Evolutionary conservation across 2,329 filamentous ascomycete species (phyloP).

Genomic region (Aspergillus hortae): DNA sequence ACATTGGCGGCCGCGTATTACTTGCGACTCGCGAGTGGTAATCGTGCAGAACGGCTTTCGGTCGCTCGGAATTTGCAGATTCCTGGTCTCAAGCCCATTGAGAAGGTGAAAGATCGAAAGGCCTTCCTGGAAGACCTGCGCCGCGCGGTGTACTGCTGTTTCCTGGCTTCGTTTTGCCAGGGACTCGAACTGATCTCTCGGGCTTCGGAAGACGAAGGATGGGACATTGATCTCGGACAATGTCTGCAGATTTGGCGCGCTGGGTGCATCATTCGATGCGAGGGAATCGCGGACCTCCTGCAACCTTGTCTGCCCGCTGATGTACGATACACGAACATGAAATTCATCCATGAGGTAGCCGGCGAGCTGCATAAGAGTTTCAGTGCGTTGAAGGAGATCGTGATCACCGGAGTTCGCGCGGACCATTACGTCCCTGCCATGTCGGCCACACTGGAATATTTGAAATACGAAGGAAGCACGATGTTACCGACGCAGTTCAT

Average conservation of each 20-base stretch:
- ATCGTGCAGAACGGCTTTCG: slow-evolving; percentile 53
- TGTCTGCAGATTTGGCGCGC: slow-evolving; percentile 60
- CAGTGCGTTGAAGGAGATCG: slow-evolving; percentile 53
- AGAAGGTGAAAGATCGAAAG: slow-evolving; percentile 31
- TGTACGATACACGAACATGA: slow-evolving; percentile 33
- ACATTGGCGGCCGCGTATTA: slow-evolving; percentile 63
- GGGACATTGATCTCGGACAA: slow-evolving; percentile 46
- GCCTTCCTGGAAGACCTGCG: slow-evolving; percentile 56
- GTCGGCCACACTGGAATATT: slow-evolving; percentile 61
- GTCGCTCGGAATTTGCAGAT: slow-evolving; percentile 49
- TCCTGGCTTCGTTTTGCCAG: slow-evolving; percentile 62
- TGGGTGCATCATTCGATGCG: slow-evolving; percentile 68
- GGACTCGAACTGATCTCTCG: slow-evolving; percentile 62
- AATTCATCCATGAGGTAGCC: slow-evolving; percentile 46
- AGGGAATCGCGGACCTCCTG: slow-evolving; percentile 61
- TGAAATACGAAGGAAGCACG: slow-evolving; percentile 60
- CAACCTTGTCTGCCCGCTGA: slow-evolving; percentile 27
- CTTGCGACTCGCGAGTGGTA: slow-evolving; percentile 61
- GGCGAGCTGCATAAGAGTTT: slow-evolving; percentile 53
- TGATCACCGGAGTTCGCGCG: slow-evolving; percentile 51
- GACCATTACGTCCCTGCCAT: slow-evolving; percentile 62
- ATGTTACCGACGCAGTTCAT: slow-evolving; percentile 65
- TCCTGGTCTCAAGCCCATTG: slow-evolving; percentile 36
- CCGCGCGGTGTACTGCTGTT: slow-evolving; percentile 60
- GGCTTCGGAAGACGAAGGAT: slow-evolving; percentile 56